Base-by-base conservation (phyloP, 2,329 filamentous ascomycete genomes). In the Zymoseptoria passerinii region DNA sequence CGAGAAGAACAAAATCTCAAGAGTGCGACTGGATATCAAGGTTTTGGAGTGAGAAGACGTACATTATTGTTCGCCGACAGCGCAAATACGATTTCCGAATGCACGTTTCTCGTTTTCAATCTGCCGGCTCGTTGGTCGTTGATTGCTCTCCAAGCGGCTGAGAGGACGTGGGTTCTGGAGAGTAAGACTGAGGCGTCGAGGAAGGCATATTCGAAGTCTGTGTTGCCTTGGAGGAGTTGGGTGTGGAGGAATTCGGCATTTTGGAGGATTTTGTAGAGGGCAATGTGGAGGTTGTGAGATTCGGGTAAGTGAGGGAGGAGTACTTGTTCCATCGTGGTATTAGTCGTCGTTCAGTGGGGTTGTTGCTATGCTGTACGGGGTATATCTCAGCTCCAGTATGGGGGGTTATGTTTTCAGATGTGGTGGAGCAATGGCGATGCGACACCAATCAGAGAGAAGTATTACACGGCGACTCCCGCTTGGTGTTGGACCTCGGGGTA, bases 131-230 rank as follows among this genome's bases (percentile, higher is more conserved):
- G 70, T 60, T 84, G 79, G 64, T 85, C 81, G 59, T 85, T 87
- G 63, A 91, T 77, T n/a, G 91, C 88, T 68, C 86, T 84, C 76
- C 89, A 92, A 28, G 87, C 81, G 23, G 90, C 89, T 1, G 89
- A 83, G 23, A 94, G 80, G 50, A 90, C 77, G 65, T 95, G 91
- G 5, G 80, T 76, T 29, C 85, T 80, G 1, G 89, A 91, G 23
- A 91, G 73, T 58, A 95, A 78, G 72, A 89, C 83, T 51, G 83
- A 84, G 19, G 91, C 91, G 75, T 99, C 92, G 52, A 99, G 82
- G 65, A 99, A 88, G 35, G 92, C 91, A 78, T 97, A 97, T 74
- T 97, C 91, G 67, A 92, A 97, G 8, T 87, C 86, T 9, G 83
- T 70, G 70, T 97, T 96, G 55, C 89, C 88, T 5, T 84, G 81